Evolutionary conservation across 306 rosid genomes (phyloP).

Genomic region (Quercus gilva): DNA sequence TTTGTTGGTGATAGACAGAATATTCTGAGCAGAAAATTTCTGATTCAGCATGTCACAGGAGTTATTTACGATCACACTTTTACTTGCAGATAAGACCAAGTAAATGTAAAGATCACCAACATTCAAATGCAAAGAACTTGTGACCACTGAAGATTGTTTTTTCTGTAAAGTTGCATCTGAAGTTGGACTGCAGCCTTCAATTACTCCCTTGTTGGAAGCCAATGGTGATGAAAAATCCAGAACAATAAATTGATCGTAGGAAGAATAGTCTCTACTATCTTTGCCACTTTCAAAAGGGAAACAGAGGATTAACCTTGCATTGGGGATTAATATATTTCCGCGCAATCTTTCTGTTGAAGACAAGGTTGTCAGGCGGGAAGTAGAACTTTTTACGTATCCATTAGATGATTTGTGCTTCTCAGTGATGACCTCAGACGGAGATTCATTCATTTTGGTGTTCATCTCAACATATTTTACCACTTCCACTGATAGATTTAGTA

Average conservation of each 20-base stretch:
- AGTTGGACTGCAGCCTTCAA: constrained; percentile 33
- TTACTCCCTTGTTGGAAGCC: constrained; percentile 30
- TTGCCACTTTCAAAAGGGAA: constrained; percentile 57
- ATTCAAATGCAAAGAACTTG: constrained; percentile 59
- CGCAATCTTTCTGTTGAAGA: constrained; percentile 47
- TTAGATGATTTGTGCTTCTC: constrained; percentile 34
- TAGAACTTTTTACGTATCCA: constrained; percentile 38
- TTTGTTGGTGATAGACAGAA: constrained; percentile 54
- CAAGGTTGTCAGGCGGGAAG: constrained; percentile 40
- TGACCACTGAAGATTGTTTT: constrained; percentile 40
- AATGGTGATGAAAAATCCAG: constrained; percentile 63
- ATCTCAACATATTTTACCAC: constrained; percentile 46
- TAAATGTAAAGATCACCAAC: constrained; percentile 55
- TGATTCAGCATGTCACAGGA: constrained; percentile 34
- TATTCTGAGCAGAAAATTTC: constrained; percentile 46
- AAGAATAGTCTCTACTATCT: constrained; percentile 36
- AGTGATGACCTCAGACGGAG: constrained; percentile 26
- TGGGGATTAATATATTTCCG: constrained; percentile 63
- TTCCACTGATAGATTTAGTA: constrained; percentile 45
- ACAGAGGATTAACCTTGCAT: constrained; percentile 79
- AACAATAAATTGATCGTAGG: constrained; percentile 72
- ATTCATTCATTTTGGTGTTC: constrained; percentile 29
- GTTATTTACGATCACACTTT: constrained; percentile 28
- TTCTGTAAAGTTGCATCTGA: constrained; percentile 49
- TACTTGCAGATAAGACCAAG: constrained; percentile 45